Conservation (phyloP, 2,329 filamentous ascomycete genomes). For the Fonsecaea multimorphosa region DNA sequence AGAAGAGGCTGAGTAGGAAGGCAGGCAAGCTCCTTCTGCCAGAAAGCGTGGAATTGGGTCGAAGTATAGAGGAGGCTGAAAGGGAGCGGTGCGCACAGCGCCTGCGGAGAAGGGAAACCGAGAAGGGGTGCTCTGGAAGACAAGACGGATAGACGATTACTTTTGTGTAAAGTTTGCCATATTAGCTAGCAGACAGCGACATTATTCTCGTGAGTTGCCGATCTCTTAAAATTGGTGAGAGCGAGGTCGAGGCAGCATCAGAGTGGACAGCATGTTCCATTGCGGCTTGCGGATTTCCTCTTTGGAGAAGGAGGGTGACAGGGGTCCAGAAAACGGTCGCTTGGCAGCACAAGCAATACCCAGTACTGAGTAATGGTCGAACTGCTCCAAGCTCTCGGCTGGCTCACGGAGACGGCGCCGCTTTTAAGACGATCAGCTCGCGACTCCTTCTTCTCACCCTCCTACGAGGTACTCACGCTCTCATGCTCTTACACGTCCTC, state of each 20-base stretch:
- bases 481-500: too few species aligned
- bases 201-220: background rate
- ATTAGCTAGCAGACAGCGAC: background rate
- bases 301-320: background rate
- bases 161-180: background rate
- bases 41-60: background rate
- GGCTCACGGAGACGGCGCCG: background rate
- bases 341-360: too few species aligned
- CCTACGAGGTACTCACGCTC: too few species aligned
- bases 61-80: background rate
- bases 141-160: background rate
- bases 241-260: background rate
- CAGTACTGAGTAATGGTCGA: background rate
- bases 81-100: conserved; percentile 1
- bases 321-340: background rate
- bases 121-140: background rate
- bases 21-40: background rate
- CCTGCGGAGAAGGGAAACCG: background rate
- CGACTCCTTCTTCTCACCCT: background rate
- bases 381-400: background rate
- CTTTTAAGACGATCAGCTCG: background rate
- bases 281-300: background rate
- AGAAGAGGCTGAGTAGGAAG: background rate
- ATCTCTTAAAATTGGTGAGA: background rate
- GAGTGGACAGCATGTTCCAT: conserved; percentile 7